phyloP scores from a whole-genome alignment of 352 stramenopile species.

The Phytopythium helicoides region DNA sequence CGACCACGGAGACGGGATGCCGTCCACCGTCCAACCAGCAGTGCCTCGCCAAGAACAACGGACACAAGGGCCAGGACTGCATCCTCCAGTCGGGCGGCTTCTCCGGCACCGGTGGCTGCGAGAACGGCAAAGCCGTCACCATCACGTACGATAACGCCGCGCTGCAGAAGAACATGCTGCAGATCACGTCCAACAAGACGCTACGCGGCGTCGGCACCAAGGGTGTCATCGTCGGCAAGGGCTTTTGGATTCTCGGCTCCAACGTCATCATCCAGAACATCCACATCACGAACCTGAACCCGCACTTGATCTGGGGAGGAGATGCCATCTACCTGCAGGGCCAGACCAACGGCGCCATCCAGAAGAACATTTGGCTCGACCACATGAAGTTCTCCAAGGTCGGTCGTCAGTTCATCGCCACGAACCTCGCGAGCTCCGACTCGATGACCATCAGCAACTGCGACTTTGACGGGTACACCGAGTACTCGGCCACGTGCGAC shows the following conservation, averaged over 20 bases:
- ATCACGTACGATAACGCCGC: conserved; percentile 42
- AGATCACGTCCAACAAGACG: conserved; percentile 38
- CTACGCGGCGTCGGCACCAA: conserved; percentile 31
- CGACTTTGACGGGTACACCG: conserved; percentile 41
- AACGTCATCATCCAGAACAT: conserved; percentile 63
- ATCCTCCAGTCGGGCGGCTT: conserved; percentile 32
- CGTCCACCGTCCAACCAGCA: no score
- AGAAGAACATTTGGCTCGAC: no score
- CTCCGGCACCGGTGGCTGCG: conserved; percentile 29
- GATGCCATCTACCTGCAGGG: no score
- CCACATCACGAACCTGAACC: conserved; percentile 55
- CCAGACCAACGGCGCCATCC: no score
- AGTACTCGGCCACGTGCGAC: conserved; percentile 37
- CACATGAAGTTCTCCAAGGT: conserved; percentile 32
- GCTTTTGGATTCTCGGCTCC: conserved; percentile 24
- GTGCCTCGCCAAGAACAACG: conserved; percentile 32
- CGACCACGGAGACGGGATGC: no score
- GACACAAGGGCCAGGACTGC: conserved; percentile 25
- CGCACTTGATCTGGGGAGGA: conserved; percentile 43
- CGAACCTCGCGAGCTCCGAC: conserved; percentile 18
- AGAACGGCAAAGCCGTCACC: conserved; percentile 12
- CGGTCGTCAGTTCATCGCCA: conserved; percentile 41
- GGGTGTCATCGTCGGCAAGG: conserved; percentile 40
- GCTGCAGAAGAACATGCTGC: conserved; percentile 24
- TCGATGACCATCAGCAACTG: conserved; percentile 43